phyloP scores from a whole-genome alignment of 2,329 filamentous ascomycete species.

The Nectriaceae sp. region DNA sequence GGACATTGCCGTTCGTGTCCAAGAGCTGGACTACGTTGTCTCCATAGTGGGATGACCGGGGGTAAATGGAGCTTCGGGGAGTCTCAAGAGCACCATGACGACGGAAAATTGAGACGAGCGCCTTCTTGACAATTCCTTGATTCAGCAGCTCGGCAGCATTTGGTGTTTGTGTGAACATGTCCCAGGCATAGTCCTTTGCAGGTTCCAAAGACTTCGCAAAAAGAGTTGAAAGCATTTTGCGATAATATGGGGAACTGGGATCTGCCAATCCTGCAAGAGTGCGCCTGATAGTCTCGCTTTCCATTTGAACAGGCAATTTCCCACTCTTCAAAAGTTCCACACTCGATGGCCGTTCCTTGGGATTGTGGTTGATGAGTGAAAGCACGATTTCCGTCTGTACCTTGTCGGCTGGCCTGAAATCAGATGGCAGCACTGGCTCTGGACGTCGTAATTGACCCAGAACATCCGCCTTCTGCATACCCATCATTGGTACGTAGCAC shows the following conservation, averaged over 20 bases:
- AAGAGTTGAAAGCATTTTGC: conserved; percentile 83
- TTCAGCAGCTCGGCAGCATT: conserved; percentile 65
- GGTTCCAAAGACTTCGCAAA: conserved; percentile 77
- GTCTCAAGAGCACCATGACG: conserved; percentile 87
- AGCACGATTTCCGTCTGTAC: conserved; percentile 78
- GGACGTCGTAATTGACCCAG: conserved; percentile 70
- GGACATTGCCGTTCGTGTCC: conserved; percentile 79
- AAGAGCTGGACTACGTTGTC: conserved; percentile 76
- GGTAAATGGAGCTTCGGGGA: conserved; percentile 74
- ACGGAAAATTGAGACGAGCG: conserved; percentile 76
- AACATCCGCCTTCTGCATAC: conserved; percentile 65
- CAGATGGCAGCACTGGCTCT: conserved; percentile 67
- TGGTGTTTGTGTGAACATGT: conserved; percentile 61
- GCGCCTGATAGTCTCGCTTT: conserved; percentile 86
- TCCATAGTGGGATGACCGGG: conserved; percentile 76
- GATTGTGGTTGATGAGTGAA: conserved; percentile 79
- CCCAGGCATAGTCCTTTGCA: conserved; percentile 80
- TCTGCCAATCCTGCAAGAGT: conserved; percentile 81
- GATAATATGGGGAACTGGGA: conserved; percentile 82
- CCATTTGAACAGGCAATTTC: conserved; percentile 86
- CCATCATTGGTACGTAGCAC: conserved; percentile 71
- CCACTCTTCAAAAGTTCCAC: conserved; percentile 81
- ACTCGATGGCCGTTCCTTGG: conserved; percentile 80
- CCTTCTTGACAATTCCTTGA: conserved; percentile 72
- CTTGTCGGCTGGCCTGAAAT: conserved; percentile 70